Base-by-base conservation (phyloP, 495 filamentous ascomycete species). In the Neurospora tetraspora region DNA sequence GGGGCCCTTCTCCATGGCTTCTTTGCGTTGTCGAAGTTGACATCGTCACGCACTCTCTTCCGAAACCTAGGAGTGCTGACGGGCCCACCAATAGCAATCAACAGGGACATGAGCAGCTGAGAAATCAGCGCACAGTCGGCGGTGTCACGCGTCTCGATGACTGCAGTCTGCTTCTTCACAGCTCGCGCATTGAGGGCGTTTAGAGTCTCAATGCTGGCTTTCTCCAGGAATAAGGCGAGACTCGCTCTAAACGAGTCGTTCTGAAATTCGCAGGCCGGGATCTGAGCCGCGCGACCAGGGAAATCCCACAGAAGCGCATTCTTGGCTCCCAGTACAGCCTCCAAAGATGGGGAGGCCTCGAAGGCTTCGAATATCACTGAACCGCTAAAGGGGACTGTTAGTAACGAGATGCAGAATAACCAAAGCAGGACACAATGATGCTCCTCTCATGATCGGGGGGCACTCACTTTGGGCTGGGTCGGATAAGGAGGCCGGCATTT, bases 21-120 rank as follows among this genome's bases (percentile, higher is more conserved):
- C 23, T 82, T 74, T 8, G 82, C 80, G 6, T 82, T 76, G 12
- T 80, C 72, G 78, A 83, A 83, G 70, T 80, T 83, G 0, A 91
- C 86, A 31, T 89, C 88, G 71, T 91, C 89, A 2, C 85, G 84
- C 7, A 91, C 81, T n/a, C 84, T 82, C 78, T 91, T 91, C 11
- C 82, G 81, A 4, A 88, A 77, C 0, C 80, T 18, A 0, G 80
- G 79, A 0, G 81, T 71, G 53, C 53, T 65, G 6, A 18, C 27
- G 7, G 53, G 53, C 14, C 27, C 53, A 31, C 53, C 53, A 65
- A 65, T 65, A 34, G 53, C 53, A 31, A 65, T 65, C 27, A 65
- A 12, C 12, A 65, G 27, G 12, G 53, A 34, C 31, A 65, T 18
- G 53, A 65, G 53, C 53, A 65, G 5, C 53, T 65, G 53, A 34